A percentile compares a stretch with the other conserved stretches of the same genome.
Evolutionary conservation across 2,329 filamentous ascomycete species (phyloP).

Genomic region (Periconia sp.): DNA sequence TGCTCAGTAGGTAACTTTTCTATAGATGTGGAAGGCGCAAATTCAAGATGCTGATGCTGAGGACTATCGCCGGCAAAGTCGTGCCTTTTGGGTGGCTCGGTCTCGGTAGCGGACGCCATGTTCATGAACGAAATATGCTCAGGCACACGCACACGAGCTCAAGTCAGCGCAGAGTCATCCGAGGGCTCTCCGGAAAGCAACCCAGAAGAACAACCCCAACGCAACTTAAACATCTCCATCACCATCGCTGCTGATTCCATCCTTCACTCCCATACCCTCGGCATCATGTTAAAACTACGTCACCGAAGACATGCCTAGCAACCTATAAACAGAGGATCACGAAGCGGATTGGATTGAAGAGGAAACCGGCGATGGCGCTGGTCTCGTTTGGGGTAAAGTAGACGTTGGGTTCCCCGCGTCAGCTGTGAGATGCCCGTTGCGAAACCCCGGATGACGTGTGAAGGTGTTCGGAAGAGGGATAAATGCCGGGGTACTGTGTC

Average conservation of each 20-base stretch:
- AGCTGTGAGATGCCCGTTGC: not conserved
- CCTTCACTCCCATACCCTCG: too few relatives aligned
- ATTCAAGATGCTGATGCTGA: not conserved
- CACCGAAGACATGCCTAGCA: not conserved
- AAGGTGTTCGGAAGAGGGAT: too few relatives aligned
- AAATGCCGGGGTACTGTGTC: too few relatives aligned
- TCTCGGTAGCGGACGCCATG: not conserved
- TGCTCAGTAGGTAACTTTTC: conserved; percentile 25
- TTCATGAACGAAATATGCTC: not conserved
- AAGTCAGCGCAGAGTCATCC: not conserved
- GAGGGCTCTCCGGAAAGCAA: not conserved
- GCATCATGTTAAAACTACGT: not conserved
- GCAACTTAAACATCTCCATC: not conserved
- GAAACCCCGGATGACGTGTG: not conserved
- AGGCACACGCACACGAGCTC: not conserved
- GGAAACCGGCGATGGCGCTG: not conserved
- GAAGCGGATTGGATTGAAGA: not conserved
- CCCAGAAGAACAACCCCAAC: not conserved
- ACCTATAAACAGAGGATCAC: not conserved
- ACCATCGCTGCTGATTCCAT: too few relatives aligned
- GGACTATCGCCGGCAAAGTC: not conserved
- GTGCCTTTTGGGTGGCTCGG: not conserved
- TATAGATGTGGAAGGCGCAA: not conserved
- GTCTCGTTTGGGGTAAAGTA: not conserved
- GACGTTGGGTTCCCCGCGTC: not conserved